Conservation (phyloP, 2,329 filamentous ascomycete genomes). For the Aspergillus quadricinctus region DNA sequence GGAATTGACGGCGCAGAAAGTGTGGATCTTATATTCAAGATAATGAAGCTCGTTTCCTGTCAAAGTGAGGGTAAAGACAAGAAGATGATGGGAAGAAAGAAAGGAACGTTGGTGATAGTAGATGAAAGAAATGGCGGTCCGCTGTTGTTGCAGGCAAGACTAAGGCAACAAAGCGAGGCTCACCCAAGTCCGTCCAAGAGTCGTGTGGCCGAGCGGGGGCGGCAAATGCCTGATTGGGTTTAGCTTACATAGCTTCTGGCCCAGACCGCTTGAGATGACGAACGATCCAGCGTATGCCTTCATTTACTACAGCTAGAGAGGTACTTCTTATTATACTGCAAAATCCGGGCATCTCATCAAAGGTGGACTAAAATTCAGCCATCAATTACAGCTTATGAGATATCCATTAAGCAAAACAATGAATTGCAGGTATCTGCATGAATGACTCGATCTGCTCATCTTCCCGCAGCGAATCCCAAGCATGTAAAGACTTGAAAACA, state of each 20-base stretch:
- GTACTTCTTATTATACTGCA: too few species aligned
- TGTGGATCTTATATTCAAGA: neutral
- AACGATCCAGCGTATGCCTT: neutral
- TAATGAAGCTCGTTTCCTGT: neutral
- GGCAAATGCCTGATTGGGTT: neutral
- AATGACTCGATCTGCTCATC: neutral
- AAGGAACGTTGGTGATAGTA: neutral
- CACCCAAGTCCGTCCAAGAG: neutral
- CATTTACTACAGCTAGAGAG: neutral
- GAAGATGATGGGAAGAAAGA: neutral
- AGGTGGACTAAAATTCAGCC: neutral
- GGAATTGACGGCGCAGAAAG: neutral
- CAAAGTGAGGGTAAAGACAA: neutral
- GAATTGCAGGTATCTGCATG: neutral
- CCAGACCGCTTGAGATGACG: neutral
- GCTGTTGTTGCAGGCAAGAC: neutral
- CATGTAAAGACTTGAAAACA: neutral
- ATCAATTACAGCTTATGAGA: neutral
- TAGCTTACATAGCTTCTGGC: neutral
- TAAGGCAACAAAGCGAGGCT: neutral
- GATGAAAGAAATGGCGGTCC: neutral
- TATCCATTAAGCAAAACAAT: neutral
- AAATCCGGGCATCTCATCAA: too few species aligned
- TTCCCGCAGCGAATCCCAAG: neutral
- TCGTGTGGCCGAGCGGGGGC: neutral